These are phyloP conservation scores for Tolypocladium cylindrosporum DNA, from an alignment of 2,329 filamentous ascomycete species.

Conservation along the genomic window DNA sequence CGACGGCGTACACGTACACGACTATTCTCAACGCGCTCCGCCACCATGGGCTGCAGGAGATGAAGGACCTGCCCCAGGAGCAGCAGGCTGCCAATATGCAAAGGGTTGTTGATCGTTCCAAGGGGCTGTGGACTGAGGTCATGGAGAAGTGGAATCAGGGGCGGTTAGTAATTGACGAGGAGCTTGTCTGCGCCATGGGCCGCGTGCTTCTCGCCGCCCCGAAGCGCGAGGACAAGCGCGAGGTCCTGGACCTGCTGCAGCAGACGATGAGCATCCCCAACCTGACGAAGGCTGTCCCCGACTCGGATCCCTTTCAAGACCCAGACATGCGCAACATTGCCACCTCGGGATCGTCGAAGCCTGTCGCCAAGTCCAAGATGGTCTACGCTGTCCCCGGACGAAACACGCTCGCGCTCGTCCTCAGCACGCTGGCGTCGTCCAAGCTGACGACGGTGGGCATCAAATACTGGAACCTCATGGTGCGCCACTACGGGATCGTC, in stretches of 20 bases:
- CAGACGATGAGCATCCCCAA: slow-evolving; percentile 72
- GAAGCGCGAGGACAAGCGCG: slow-evolving; percentile 50
- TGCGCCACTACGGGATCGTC: slow-evolving; percentile 45
- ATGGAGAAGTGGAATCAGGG: slow-evolving; percentile 66
- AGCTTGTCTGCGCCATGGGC: slow-evolving; percentile 73
- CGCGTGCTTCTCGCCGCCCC: slow-evolving; percentile 60
- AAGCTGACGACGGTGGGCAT: slow-evolving; percentile 52
- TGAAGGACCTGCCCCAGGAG: slow-evolving; percentile 15
- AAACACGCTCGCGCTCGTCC: slow-evolving; percentile 58
- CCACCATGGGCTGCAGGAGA: slow-evolving; percentile 14
- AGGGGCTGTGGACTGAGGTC: slow-evolving; percentile 73
- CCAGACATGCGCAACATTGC: slow-evolving; percentile 12
- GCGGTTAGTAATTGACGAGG: slow-evolving; percentile 63
- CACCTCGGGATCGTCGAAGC: slow-evolving; percentile 1
- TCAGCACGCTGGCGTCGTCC: slow-evolving; percentile 53
- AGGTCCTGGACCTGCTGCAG: slow-evolving; percentile 66
- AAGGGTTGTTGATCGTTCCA: slow-evolving; percentile 53
- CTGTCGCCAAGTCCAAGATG: slow-evolving; percentile 7
- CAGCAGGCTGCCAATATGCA: slow-evolving; percentile 23
- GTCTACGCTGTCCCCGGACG: slow-evolving; percentile 34
- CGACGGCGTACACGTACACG: slow-evolving; percentile 66
- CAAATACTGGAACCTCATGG: slow-evolving; percentile 71
- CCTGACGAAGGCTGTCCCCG: slow-evolving; percentile 23
- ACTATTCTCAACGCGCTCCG: slow-evolving; percentile 73
- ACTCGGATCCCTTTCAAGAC: slow-evolving; percentile 10